Evolutionary conservation across 805 yeast genomes (phyloP), one percentile per base, ranked within the genome.

Genomic region (Metschnikowia kofuensis): DNA sequence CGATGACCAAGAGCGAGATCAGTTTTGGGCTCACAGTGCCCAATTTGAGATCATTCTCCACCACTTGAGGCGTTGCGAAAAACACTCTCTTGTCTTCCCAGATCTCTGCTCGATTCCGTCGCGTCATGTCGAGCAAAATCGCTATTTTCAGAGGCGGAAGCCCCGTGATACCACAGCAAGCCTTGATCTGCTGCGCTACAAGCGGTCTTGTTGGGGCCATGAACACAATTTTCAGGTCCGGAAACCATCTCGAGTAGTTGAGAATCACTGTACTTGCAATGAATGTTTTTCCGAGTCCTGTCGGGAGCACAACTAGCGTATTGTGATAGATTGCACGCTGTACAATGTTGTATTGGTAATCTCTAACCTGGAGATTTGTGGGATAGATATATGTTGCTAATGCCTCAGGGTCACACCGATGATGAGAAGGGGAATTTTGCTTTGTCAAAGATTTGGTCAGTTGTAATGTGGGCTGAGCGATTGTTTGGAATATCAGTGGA

Each of bases 121-220:
- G 66, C 11, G 74, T 68, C 68, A 69, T 85, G 60, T 78, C 91
- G 38, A 91, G 67, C 48, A 91, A 67, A 42, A 91, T 87, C 0
- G 97, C 95, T 1, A 92, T 87, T 40, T 85, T 85, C 21, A 78
- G 70, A 42, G 83, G 70, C 1, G 95, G 85, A 16, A 95, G 81
- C 4, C 97, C 97, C 0, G 96, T 85, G 13, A 88, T 83, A 8
- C 89, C 85, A 47, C 89, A 76, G 62, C 96, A 94, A 1, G 98
- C 97, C 60, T 86, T 87, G 55, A 92, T 87, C 67, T 94, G 99
- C 68, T 94, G 99, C 0, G 96, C 91, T 7, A 94, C 98, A 47
- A 94, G 74, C 0, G 99, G 99, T 55, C 91, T 76, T 1, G 99
- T 94, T 0, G 99, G 99, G 0, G 99, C 99, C 85, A 92, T 84